Conservation (phyloP, 257 asterid genomes). For the Coffea eugenioides region DNA sequence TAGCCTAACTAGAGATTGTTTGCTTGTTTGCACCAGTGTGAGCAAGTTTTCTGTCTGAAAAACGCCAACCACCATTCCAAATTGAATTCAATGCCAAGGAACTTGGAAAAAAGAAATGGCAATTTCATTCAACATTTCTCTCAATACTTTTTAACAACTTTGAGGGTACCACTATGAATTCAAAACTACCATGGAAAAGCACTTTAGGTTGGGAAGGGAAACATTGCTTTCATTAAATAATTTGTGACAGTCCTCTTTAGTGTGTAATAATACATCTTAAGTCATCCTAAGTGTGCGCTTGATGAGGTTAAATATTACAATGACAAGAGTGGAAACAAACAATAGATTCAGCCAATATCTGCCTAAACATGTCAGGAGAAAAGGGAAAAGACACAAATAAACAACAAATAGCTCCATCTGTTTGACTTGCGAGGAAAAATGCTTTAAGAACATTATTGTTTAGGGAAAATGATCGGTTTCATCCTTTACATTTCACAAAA, state of each 20-base stretch:
- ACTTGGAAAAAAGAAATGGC: background rate
- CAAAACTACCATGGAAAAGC: background rate
- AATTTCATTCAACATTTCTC: background rate
- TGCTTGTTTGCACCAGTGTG: background rate
- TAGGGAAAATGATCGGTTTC: too few relatives aligned
- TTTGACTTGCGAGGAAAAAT: background rate
- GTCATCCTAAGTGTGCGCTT: background rate
- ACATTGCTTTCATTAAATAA: background rate
- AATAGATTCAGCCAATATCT: background rate
- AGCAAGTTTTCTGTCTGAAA: background rate
- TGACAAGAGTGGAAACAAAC: constrained; percentile 9
- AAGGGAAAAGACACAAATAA: background rate
- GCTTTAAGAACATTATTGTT: too few relatives aligned
- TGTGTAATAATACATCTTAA: background rate
- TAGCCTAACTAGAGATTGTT: background rate
- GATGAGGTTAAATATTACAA: background rate
- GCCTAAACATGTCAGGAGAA: background rate
- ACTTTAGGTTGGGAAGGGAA: background rate
- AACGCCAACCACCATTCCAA: background rate
- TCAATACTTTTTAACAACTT: background rate
- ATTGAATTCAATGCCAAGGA: background rate
- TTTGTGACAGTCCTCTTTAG: background rate
- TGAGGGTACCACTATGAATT: background rate
- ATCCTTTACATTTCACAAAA: too few relatives aligned
- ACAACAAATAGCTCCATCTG: background rate